Evolutionary conservation across 2,329 filamentous ascomycete species (phyloP), one percentile per base, ranked within the genome.

Genomic region (Diaporthe vexans): DNA sequence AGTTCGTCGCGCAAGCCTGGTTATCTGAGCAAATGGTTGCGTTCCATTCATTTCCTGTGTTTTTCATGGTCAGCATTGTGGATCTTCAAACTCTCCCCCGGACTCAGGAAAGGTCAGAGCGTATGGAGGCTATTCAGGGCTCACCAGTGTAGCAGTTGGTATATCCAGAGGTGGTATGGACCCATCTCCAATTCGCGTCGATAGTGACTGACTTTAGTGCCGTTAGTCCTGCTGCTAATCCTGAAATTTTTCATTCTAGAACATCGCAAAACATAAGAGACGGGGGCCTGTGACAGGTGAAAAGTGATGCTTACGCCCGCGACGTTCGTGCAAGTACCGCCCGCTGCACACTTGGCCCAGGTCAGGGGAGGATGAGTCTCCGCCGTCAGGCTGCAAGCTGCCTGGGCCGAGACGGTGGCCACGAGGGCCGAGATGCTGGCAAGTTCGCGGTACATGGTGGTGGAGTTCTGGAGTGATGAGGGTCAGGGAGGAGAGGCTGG

Each of bases 141-240:
- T 56, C 21, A 51, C 43, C 35, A 33, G 57, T 61, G 59, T 54
- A 68, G 81, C 86, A 88, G 81, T 89, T 88, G 77, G 81, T 84
- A 76, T 84, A 87, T 48, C 85, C 85, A 29, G 78, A 78, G 59
- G 82, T 84, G 33, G 82, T 81, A 80, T 90, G 88, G 71, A 89
- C 81, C 89, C 89, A 91, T 71, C 89, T 85, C 88, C 88, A 91
- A 82, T 90, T 91, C 74, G 87, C 78, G 77, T 91, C 89, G 77
- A 91, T 81, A 51, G 88, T 86, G 68, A 91, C 83, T 59, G 86
- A 86, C 29, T 33, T 33, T 33, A 33, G 29, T 29, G 29, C 29
- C 5, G 29, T 33, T 33, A 33, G 29, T 33, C 29, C 29, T 33
- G 29, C 6, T 7, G 6, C 4, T 33, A 7, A 33, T 33, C 29